These are phyloP conservation scores for Puya raimondii DNA, from an alignment of 176 grass and related monocot species.

Conservation along the genomic window DNA sequence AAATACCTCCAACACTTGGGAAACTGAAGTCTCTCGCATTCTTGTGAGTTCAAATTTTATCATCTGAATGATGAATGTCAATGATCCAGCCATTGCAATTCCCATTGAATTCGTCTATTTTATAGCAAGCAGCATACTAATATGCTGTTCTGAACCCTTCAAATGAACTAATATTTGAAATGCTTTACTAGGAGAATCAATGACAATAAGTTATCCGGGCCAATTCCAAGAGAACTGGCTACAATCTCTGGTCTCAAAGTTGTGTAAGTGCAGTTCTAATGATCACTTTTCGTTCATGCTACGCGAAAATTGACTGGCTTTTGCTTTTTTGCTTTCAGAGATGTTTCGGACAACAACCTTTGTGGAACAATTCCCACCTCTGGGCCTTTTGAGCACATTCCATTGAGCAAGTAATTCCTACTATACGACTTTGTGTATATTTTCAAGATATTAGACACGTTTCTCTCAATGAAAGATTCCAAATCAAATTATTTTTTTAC, in stretches of 20 bases:
- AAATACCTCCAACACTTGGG: slow-evolving; percentile 63
- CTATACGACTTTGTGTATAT: not conserved
- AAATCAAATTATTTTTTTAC: no score
- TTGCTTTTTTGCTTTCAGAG: slow-evolving; percentile 41
- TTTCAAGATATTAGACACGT: not conserved
- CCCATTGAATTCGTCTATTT: not conserved
- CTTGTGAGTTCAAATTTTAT: slow-evolving; percentile 54
- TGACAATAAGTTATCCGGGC: slow-evolving; percentile 74
- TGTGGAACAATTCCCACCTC: slow-evolving; percentile 91
- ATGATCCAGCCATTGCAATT: not conserved
- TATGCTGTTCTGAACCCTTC: not conserved
- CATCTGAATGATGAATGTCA: slow-evolving; percentile 5
- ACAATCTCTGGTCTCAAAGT: slow-evolving; percentile 77
- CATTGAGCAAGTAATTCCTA: slow-evolving; percentile 82
- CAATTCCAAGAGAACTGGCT: slow-evolving; percentile 79
- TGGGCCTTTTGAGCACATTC: slow-evolving; percentile 84
- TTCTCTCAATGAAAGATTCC: not conserved
- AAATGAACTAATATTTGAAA: slow-evolving; percentile 16
- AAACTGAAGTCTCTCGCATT: slow-evolving; percentile 82
- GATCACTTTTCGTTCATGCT: not conserved
- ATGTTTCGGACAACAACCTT: slow-evolving; percentile 84
- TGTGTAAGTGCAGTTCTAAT: slow-evolving; percentile 55
- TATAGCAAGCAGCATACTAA: not conserved
- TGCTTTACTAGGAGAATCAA: slow-evolving; percentile 71
- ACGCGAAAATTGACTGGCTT: not conserved